Evolutionary conservation across 2,329 filamentous ascomycete species (phyloP).

Genomic region (Alternaria sp.): DNA sequence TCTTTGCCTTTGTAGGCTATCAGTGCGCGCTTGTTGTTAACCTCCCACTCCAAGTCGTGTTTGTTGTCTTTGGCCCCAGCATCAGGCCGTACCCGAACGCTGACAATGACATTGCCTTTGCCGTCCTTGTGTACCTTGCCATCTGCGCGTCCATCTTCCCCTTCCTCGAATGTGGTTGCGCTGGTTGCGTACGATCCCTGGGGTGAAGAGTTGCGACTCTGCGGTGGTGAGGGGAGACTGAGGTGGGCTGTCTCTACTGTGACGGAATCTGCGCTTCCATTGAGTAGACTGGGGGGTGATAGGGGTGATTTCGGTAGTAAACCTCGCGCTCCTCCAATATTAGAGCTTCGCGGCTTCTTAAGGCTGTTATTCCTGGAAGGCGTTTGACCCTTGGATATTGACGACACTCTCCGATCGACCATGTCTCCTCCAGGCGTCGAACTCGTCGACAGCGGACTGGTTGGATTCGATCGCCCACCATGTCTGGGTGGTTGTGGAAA

Average conservation of each 20-base stretch:
- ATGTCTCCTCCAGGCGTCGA: slow-evolving; percentile 53
- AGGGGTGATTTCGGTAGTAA: slow-evolving; percentile 51
- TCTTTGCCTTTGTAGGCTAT: slow-evolving; percentile 88
- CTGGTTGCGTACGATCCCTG: slow-evolving; percentile 91
- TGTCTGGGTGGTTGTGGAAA: slow-evolving; percentile 89
- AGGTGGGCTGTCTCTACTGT: slow-evolving; percentile 72
- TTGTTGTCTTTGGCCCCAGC: slow-evolving; percentile 68
- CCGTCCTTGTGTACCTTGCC: slow-evolving; percentile 65
- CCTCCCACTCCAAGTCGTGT: slow-evolving; percentile 85
- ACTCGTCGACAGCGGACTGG: slow-evolving; percentile 59
- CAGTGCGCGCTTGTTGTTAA: slow-evolving; percentile 82
- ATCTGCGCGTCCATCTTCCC: slow-evolving; percentile 65
- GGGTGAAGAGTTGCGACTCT: slow-evolving; percentile 89
- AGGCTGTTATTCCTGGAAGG: slow-evolving; percentile 47
- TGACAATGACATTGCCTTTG: slow-evolving; percentile 96
- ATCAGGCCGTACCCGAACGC: slow-evolving; percentile 91
- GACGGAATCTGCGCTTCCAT: slow-evolving; percentile 79
- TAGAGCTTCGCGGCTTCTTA: slow-evolving; percentile 59
- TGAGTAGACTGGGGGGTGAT: slow-evolving; percentile 75
- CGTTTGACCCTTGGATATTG: slow-evolving; percentile 35
- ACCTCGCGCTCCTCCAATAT: slow-evolving; percentile 40
- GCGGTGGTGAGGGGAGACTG: slow-evolving; percentile 81
- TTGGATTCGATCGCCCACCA: slow-evolving; percentile 60
- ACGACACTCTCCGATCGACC: slow-evolving; percentile 43
- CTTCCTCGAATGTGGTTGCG: slow-evolving; percentile 87